phyloP scores from a whole-genome alignment of 139 green algal species.

The Tetradesmus lagerheimii region DNA sequence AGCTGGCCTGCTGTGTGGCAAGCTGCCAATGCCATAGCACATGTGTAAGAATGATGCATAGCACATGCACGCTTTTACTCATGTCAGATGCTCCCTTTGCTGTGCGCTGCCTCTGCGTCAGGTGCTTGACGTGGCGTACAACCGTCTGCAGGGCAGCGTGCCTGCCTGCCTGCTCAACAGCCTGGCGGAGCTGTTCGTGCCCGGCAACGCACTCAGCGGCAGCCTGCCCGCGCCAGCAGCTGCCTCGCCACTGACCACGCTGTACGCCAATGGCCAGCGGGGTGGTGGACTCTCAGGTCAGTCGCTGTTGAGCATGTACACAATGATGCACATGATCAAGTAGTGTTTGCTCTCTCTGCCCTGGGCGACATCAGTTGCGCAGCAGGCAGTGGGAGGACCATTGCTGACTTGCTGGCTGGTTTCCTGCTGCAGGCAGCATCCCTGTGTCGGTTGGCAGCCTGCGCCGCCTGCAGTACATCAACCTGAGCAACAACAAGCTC shows the following conservation, averaged over 20 bases:
- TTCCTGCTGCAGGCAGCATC: not conserved
- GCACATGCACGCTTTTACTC: too few species aligned
- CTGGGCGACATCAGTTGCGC: too few species aligned
- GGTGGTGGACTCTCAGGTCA: not conserved
- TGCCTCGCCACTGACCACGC: not conserved
- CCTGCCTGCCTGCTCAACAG: constrained; percentile 11
- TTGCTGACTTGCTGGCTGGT: too few species aligned
- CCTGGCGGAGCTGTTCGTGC: constrained; percentile 19
- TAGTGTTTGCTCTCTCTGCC: too few species aligned
- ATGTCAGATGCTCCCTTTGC: too few species aligned
- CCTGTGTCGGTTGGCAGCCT: not conserved
- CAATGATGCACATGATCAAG: too few species aligned
- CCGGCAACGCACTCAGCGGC: constrained; percentile 25
- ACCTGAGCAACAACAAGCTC: constrained; percentile 16
- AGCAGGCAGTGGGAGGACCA: too few species aligned
- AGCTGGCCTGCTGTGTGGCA: too few species aligned
- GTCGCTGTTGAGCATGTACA: not conserved
- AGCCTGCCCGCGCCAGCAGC: not conserved
- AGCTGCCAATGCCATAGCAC: too few species aligned
- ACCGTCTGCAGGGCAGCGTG: constrained; percentile 5
- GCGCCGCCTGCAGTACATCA: not conserved
- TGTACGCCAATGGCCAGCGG: constrained; percentile 2
- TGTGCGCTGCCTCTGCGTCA: not conserved
- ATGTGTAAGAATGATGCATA: too few species aligned
- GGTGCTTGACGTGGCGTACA: constrained; percentile 11